phyloP scores from a whole-genome alignment of 2,329 filamentous ascomycete genomes.

The Septoria petroselini region DNA sequence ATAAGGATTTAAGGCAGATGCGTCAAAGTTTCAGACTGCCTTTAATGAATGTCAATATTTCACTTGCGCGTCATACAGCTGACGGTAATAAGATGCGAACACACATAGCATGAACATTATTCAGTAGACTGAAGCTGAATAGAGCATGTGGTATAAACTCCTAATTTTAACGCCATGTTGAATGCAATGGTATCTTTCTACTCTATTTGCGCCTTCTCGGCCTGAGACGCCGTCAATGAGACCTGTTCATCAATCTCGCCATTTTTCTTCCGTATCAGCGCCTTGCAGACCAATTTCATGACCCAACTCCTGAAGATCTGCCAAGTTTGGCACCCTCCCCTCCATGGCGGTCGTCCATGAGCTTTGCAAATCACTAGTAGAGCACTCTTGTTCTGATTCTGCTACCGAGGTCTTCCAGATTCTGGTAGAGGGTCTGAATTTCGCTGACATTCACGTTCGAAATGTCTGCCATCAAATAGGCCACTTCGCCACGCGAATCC shows the following conservation, averaged over 20 bases:
- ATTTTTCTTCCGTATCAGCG: background rate
- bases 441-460: constrained; percentile 77
- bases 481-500: constrained; percentile 87
- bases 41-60: no score
- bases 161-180: constrained; percentile 22
- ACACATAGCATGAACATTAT: no score
- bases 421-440: constrained; percentile 81
- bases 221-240: background rate
- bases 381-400: constrained; percentile 50
- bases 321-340: no score
- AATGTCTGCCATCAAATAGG: constrained; percentile 97
- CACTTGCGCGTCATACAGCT: no score
- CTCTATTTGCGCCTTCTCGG: background rate
- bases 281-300: background rate
- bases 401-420: constrained; percentile 66
- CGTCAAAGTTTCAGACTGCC: no score
- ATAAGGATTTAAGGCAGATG: no score
- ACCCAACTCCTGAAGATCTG: background rate
- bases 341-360: no score
- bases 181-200: constrained; percentile 21
- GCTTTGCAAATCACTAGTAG: constrained; percentile 37
- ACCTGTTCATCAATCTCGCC: background rate
- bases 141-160: no score
- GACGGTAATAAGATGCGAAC: no score
- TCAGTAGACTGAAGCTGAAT: no score